Evolutionary conservation across 257 asterid genomes (phyloP).

Genomic region (Rhazya stricta): DNA sequence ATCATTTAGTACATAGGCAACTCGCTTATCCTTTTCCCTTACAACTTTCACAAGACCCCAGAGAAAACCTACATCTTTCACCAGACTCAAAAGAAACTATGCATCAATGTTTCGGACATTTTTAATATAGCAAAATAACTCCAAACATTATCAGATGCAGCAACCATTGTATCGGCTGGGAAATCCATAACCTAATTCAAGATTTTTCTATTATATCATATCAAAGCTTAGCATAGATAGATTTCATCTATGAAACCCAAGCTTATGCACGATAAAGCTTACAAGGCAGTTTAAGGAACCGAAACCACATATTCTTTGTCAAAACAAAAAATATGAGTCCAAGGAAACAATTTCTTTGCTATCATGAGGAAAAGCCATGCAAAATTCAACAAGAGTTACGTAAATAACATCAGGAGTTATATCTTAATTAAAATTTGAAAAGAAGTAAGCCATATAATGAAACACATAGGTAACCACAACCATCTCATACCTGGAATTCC

Average conservation of each 20-base stretch:
- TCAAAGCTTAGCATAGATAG: neutral
- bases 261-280: neutral
- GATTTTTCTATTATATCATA: neutral
- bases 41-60: neutral
- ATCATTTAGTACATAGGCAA: neutral
- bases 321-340: neutral
- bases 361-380: neutral
- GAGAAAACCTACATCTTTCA: neutral
- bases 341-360: neutral
- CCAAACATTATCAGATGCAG: neutral
- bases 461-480: conserved; percentile 11
- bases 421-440: neutral
- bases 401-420: neutral
- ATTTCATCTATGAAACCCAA: neutral
- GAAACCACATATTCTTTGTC: neutral
- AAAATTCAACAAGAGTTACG: neutral
- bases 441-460: neutral
- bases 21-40: neutral
- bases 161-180: neutral
- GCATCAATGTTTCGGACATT: neutral
- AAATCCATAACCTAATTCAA: neutral
- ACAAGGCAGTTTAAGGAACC: neutral
- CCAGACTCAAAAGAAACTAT: neutral
- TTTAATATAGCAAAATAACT: neutral
- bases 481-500: conserved; percentile 47